Percentiles rank a stretch among this genome's conserved stretches.
Conservation (phyloP, 139 green algal species). For the Dunaliella primolecta region DNA sequence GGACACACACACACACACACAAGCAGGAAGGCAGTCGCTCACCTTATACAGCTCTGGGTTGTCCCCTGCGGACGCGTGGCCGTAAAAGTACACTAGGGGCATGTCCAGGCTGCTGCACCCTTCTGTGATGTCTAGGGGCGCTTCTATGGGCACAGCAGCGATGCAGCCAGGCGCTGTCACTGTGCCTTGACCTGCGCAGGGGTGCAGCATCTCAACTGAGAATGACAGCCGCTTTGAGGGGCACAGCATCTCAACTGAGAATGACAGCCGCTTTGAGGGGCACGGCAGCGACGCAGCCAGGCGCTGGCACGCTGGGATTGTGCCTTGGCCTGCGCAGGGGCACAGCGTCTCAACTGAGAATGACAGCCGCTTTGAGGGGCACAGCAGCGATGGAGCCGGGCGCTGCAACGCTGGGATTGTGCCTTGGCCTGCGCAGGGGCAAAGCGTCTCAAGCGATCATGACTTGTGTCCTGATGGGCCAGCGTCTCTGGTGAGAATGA, state of each 20-base stretch:
- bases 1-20: too few relatives aligned
- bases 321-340: constrained; percentile 73
- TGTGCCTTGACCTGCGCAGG: constrained; percentile 73
- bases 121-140: constrained; percentile 71
- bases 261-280: constrained; percentile 74
- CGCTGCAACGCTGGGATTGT: constrained; percentile 68
- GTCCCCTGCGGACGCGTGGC: constrained; percentile 64
- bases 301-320: constrained; percentile 73
- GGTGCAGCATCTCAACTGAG: too few relatives aligned
- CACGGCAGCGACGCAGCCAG: constrained; percentile 78
- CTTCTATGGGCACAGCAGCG: constrained; percentile 75
- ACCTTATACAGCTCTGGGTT: constrained; percentile 81
- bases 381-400: constrained; percentile 83
- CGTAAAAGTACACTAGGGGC: constrained; percentile 87
- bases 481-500: too few relatives aligned
- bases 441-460: neutral
- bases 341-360: too few relatives aligned
- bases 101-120: constrained; percentile 58
- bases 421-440: constrained; percentile 2
- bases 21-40: too few relatives aligned
- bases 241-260: too few relatives aligned
- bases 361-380: too few relatives aligned
- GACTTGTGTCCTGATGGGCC: neutral
- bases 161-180: constrained; percentile 83
- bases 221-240: too few relatives aligned